Percentiles rank a stretch among this genome's conserved stretches.
These are phyloP conservation scores for Imleria badia DNA, from an alignment of 768 basidiomycete genomes.

Conservation along the genomic window DNA sequence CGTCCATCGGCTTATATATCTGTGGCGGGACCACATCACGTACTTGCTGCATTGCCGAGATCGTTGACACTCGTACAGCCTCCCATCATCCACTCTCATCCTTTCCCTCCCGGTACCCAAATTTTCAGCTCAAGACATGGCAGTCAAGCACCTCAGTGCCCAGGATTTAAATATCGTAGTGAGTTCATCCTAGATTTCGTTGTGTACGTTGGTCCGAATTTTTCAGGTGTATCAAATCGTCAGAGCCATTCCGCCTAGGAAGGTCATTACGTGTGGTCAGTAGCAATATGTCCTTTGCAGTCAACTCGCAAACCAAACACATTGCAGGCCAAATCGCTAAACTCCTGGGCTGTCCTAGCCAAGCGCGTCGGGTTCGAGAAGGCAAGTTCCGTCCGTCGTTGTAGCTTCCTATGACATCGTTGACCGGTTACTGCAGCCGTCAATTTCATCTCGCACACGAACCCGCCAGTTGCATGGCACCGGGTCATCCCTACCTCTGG, in stretches of 20 bases:
- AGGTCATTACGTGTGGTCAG: constrained; percentile 65
- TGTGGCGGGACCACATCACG: neutral
- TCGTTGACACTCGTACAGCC: neutral
- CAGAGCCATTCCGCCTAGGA: constrained; percentile 56
- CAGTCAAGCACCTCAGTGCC: neutral
- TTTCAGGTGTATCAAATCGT: constrained; percentile 66
- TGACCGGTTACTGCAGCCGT: constrained; percentile 49
- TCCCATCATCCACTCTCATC: neutral
- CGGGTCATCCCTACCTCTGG: constrained; percentile 70
- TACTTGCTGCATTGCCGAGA: neutral
- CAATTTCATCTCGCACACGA: constrained; percentile 60
- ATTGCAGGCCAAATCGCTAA: constrained; percentile 63
- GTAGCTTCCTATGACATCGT: neutral
- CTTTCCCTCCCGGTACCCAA: too few relatives aligned
- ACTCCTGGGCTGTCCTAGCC: constrained; percentile 68
- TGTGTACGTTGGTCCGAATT: neutral
- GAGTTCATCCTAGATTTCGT: neutral
- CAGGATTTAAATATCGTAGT: constrained; percentile 17
- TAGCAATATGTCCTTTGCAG: neutral
- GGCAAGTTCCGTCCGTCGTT: constrained; percentile 38
- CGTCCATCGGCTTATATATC: too few relatives aligned
- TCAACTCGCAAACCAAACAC: neutral
- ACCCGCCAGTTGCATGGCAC: constrained; percentile 74
- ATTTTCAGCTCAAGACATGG: neutral
- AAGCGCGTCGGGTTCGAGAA: constrained; percentile 77